Evolutionary conservation across 306 rosid genomes (phyloP).

Genomic region (Corylus americana): DNA sequence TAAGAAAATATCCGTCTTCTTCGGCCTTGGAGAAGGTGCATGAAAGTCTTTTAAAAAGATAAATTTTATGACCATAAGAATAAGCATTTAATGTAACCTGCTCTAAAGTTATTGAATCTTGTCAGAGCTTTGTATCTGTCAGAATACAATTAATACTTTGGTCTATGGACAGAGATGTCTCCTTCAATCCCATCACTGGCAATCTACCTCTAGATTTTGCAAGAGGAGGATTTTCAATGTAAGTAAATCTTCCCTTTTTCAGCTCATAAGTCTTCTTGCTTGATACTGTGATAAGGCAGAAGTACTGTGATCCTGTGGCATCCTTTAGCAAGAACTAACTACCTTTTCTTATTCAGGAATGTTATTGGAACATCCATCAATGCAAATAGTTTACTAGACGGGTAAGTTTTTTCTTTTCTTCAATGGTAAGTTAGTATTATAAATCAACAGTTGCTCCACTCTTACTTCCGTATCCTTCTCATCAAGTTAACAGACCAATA

Average conservation of each 20-base stretch:
- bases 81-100: neutral
- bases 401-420: constrained; percentile 12
- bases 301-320: neutral
- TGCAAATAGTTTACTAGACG: constrained; percentile 24
- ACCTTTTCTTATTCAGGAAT: constrained; percentile 31
- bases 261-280: neutral
- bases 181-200: constrained; percentile 35
- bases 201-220: constrained; percentile 21
- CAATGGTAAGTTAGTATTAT: neutral
- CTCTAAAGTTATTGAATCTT: neutral
- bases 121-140: neutral
- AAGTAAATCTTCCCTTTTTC: constrained; percentile 1
- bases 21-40: neutral
- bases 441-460: neutral
- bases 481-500: neutral
- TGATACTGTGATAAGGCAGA: neutral
- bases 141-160: neutral
- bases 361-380: constrained; percentile 36
- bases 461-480: neutral
- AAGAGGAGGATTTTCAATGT: constrained; percentile 28
- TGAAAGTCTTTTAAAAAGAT: neutral
- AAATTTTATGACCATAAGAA: neutral
- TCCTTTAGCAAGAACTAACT: neutral
- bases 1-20: neutral
- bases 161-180: constrained; percentile 32